Conservation (phyloP, 805 yeast genomes). For the Candida saitoana region DNA sequence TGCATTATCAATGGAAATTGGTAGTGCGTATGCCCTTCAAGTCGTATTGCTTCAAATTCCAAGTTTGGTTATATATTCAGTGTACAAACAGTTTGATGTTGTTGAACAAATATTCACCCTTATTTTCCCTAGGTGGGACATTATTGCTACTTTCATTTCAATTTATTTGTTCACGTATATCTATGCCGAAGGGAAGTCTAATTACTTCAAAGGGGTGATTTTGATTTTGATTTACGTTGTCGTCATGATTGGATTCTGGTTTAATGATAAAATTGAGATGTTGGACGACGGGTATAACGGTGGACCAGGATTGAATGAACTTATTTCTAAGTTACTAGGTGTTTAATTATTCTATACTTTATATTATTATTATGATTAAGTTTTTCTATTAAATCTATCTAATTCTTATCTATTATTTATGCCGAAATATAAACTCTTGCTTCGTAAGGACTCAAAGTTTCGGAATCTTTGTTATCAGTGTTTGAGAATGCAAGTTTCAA, state of each 20-base stretch:
- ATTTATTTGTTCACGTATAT: slow-evolving; percentile 88
- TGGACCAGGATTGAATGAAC: slow-evolving; percentile 1
- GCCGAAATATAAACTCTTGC: slow-evolving; percentile 33
- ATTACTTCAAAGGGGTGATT: slow-evolving; percentile 92
- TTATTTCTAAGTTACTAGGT: neutral
- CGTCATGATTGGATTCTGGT: slow-evolving; percentile 76
- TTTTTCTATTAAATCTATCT: neutral
- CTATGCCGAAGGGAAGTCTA: slow-evolving; percentile 94
- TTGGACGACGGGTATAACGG: slow-evolving; percentile 25
- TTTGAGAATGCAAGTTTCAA: slow-evolving; percentile 22
- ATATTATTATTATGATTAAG: neutral
- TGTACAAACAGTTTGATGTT: slow-evolving; percentile 39
- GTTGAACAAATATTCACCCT: slow-evolving; percentile 62
- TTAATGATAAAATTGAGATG: slow-evolving; percentile 40
- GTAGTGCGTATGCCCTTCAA: slow-evolving; percentile 94
- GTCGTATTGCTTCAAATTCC: slow-evolving; percentile 94
- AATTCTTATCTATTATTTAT: neutral
- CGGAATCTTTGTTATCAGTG: slow-evolving; percentile 17
- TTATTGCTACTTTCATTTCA: slow-evolving; percentile 77
- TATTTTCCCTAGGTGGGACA: slow-evolving; percentile 94
- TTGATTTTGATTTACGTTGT: slow-evolving; percentile 74
- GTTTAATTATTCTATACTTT: neutral
- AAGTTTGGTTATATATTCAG: slow-evolving; percentile 74
- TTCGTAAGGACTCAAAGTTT: slow-evolving; percentile 39
- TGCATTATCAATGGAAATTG: slow-evolving; percentile 95